Conservation (phyloP, 2,329 filamentous ascomycete species). For the Diaporthe helianthi region DNA sequence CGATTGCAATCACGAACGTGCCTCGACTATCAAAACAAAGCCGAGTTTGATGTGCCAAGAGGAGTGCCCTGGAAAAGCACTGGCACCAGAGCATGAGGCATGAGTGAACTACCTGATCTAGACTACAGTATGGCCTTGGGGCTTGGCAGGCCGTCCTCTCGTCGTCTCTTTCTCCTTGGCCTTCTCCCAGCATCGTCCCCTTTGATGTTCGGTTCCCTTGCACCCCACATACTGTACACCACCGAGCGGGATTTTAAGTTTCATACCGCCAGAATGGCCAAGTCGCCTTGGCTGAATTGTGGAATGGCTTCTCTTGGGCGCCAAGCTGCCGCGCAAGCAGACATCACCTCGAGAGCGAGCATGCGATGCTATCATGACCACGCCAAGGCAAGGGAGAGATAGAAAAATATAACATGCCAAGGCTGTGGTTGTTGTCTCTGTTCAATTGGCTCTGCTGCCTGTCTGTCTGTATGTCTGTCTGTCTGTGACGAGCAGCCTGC, state of each 20-base stretch:
- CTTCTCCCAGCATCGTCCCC: too few species aligned
- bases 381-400: not conserved
- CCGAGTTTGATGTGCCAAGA: slow-evolving; percentile 27
- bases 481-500: too few species aligned
- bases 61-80: slow-evolving; percentile 16
- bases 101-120: slow-evolving; percentile 8
- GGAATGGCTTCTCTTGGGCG: slow-evolving; percentile 11
- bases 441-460: not conserved
- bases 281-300: not conserved
- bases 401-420: not conserved
- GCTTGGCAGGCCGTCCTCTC: slow-evolving; percentile 6
- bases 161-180: not conserved
- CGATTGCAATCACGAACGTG: slow-evolving; percentile 13
- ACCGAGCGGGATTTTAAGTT: slow-evolving; percentile 13
- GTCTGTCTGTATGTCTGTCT: not conserved
- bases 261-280: slow-evolving; percentile 13
- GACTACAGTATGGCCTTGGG: not conserved
- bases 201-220: too few species aligned
- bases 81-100: slow-evolving; percentile 16
- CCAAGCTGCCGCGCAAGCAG: slow-evolving; percentile 21
- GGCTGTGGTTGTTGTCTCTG: not conserved
- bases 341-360: not conserved
- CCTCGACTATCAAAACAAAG: slow-evolving; percentile 7
- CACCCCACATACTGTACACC: not conserved
- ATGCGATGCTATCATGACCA: slow-evolving; percentile 1